A percentile compares a stretch with the other conserved stretches of the same genome.
Evolutionary conservation across 345 rosid genomes (phyloP).

Genomic region (Populus ilicifolia): DNA sequence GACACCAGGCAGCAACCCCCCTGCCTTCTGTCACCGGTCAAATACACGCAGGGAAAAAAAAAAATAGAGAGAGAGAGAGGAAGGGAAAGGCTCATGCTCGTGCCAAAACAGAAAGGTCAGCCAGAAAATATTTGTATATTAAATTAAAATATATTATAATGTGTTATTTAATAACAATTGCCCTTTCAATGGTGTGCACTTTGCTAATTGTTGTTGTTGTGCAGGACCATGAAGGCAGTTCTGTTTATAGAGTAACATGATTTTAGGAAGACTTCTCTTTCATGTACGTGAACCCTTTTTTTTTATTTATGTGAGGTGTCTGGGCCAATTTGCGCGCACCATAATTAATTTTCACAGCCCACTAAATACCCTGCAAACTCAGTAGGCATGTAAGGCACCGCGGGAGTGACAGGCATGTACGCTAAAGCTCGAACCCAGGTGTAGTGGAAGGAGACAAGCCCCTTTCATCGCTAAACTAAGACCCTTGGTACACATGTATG

Average conservation of each 20-base stretch:
- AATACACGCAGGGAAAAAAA: not conserved
- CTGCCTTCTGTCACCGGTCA: constrained; percentile 17
- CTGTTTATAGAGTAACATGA: not conserved
- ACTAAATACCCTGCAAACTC: no score
- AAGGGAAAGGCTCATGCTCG: not conserved
- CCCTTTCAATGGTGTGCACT: constrained; percentile 6
- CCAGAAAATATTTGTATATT: not conserved
- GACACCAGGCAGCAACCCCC: not conserved
- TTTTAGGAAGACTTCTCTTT: not conserved
- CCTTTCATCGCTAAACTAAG: no score
- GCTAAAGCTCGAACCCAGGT: no score
- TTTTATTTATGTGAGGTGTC: no score
- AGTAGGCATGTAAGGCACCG: no score
- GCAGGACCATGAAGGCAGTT: not conserved
- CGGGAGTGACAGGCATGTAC: no score
- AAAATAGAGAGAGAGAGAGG: no score
- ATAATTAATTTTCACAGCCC: no score
- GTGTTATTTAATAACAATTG: not conserved
- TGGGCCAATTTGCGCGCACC: no score
- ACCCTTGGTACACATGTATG: no score
- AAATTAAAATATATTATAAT: not conserved
- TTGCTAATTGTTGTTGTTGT: not conserved
- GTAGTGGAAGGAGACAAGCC: no score
- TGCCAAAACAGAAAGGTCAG: constrained; percentile 17
- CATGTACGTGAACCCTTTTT: no score